Percentiles rank a stretch among this genome's conserved stretches.
These are phyloP conservation scores for Phaeoacremonium minimum DNA, from an alignment of 2,329 filamentous ascomycete species.

Conservation along the genomic window DNA sequence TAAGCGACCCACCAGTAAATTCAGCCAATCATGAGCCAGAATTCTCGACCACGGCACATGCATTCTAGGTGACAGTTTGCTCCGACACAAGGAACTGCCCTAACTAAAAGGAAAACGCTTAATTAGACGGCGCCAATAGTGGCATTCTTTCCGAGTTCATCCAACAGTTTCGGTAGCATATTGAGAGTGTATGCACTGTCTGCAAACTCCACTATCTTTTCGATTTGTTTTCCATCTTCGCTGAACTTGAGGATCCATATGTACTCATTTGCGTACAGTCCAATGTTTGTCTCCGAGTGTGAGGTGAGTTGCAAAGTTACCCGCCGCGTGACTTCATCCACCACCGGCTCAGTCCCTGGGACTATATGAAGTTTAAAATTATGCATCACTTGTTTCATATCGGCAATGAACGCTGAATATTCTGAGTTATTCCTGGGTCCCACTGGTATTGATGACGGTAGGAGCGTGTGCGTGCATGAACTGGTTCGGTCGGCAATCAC, in stretches of 20 bases:
- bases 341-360: neutral
- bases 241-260: constrained; percentile 14
- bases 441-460: neutral
- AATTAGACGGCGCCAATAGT: no score
- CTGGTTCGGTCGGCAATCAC: neutral
- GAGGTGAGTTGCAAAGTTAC: constrained; percentile 14
- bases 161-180: no score
- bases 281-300: constrained; percentile 9
- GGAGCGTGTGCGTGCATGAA: neutral
- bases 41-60: no score
- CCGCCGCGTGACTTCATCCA: constrained; percentile 13
- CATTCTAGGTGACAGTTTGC: no score
- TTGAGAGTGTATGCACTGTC: constrained; percentile 14
- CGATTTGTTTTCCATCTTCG: constrained; percentile 12
- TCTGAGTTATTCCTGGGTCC: neutral
- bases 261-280: constrained; percentile 16
- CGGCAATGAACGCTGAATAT: neutral
- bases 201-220: constrained; percentile 14
- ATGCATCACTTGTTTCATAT: neutral
- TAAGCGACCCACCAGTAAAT: no score
- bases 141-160: no score
- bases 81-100: no score
- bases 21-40: no score
- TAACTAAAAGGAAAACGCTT: no score
- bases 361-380: neutral